Percentiles rank a stretch among this genome's conserved stretches.
Conservation (phyloP, 2,329 filamentous ascomycete genomes). For the Hansfordia pulvinata region DNA sequence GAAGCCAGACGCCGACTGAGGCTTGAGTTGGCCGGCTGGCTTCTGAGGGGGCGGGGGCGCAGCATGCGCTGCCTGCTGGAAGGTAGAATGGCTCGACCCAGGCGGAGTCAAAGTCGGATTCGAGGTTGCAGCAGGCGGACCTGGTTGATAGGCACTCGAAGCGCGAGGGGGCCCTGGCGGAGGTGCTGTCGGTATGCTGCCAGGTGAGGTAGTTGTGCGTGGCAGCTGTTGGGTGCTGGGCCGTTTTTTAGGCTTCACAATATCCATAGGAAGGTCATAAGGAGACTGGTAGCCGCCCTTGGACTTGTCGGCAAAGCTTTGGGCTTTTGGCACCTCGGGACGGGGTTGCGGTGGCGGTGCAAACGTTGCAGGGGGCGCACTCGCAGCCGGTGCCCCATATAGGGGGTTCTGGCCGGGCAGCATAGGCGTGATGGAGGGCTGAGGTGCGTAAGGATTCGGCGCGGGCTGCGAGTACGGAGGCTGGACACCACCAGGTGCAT, state of each 20-base stretch:
- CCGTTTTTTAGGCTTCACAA: slow-evolving; percentile 58
- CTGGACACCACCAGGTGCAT: slow-evolving; percentile 15
- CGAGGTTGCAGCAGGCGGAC: slow-evolving; percentile 10
- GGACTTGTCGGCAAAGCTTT: slow-evolving; percentile 82
- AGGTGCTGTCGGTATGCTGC: slow-evolving; percentile 22
- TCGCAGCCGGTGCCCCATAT: slow-evolving; percentile 14
- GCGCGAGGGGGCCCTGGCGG: slow-evolving; percentile 46
- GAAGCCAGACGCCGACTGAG: slow-evolving; percentile 45
- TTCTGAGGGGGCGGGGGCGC: slow-evolving; percentile 20
- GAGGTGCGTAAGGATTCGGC: slow-evolving; percentile 32
- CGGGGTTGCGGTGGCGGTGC: slow-evolving; percentile 21
- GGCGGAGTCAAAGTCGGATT: slow-evolving; percentile 18
- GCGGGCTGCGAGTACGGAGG: slow-evolving; percentile 9
- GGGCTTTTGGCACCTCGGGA: slow-evolving; percentile 41
- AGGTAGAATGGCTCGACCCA: slow-evolving; percentile 21
- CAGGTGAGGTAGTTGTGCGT: slow-evolving; percentile 27
- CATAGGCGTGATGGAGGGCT: slow-evolving; percentile 19
- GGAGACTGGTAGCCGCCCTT: slow-evolving; percentile 90
- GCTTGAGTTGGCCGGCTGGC: too few relatives aligned
- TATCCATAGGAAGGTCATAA: slow-evolving; percentile 86
- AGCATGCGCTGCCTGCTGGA: slow-evolving; percentile 14
- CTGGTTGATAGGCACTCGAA: slow-evolving; percentile 38
- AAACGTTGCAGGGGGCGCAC: slow-evolving; percentile 19
- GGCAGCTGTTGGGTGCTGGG: slow-evolving; percentile 42
- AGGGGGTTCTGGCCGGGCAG: slow-evolving; percentile 11